Conservation (phyloP, 768 basidiomycete species). For the Suillus subaureus region DNA sequence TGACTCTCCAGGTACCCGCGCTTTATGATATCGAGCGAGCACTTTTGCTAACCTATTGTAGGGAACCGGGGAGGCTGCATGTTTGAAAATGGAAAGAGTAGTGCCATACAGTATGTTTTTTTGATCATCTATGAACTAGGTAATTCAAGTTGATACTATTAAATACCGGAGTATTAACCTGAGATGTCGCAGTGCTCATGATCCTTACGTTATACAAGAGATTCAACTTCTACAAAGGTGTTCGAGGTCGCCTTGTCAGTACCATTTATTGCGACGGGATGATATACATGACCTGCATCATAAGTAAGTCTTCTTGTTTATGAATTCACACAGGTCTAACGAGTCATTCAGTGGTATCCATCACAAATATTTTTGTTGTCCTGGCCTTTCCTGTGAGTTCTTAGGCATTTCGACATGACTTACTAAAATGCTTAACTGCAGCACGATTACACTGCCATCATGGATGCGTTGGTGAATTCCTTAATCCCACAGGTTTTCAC, state of each 20-base stretch:
- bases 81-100: neutral
- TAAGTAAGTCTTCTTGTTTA: neutral
- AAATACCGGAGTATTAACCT: neutral
- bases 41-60: neutral
- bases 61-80: neutral
- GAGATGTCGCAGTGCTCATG: conserved; percentile 1
- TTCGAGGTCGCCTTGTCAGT: neutral
- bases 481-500: neutral
- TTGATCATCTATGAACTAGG: neutral
- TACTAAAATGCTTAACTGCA: neutral
- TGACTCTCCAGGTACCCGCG: neutral
- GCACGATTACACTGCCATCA: neutral
- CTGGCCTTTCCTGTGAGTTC: neutral
- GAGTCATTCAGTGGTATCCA: neutral
- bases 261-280: neutral
- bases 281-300: neutral
- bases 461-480: neutral
- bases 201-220: conserved; percentile 2
- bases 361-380: neutral
- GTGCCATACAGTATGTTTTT: neutral
- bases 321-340: neutral
- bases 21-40: neutral
- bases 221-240: neutral
- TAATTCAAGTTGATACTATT: neutral
- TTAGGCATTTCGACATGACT: neutral